Evolutionary conservation across 2,329 filamentous ascomycete species (phyloP).

Genomic region (Talaromyces sp.): DNA sequence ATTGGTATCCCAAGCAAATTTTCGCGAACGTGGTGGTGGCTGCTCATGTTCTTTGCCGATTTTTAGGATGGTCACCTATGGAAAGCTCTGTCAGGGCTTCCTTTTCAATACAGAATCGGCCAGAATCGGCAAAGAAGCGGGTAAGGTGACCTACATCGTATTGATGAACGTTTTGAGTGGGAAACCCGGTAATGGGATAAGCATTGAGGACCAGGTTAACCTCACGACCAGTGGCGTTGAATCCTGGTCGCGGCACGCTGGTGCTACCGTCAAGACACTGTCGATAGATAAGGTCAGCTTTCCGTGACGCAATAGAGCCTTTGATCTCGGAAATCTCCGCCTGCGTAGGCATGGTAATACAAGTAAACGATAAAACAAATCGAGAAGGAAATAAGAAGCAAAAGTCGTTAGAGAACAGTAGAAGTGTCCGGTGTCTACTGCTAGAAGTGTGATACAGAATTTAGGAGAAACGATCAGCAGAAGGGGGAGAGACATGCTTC

Average conservation of each 20-base stretch:
- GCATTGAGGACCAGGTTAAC: constrained; percentile 66
- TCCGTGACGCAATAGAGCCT: not conserved
- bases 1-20: constrained; percentile 65
- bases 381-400: not conserved
- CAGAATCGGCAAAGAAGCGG: not conserved
- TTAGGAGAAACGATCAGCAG: not conserved
- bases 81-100: constrained; percentile 16
- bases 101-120: too few relatives aligned
- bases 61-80: constrained; percentile 57
- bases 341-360: not conserved
- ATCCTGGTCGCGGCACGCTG: constrained; percentile 49
- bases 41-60: constrained; percentile 4
- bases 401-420: not conserved
- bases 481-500: not conserved
- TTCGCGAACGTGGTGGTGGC: constrained; percentile 50
- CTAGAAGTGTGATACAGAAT: not conserved
- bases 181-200: constrained; percentile 63
- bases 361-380: not conserved
- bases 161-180: constrained; percentile 65
- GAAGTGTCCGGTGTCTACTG: not conserved
- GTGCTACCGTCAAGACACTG: constrained; percentile 34
- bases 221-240: constrained; percentile 56
- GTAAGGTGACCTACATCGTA: constrained; percentile 67
- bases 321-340: not conserved
- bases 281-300: constrained; percentile 17